phyloP scores from a whole-genome alignment of 1,284 basidiomycete species.

The Ustilago nuda region DNA sequence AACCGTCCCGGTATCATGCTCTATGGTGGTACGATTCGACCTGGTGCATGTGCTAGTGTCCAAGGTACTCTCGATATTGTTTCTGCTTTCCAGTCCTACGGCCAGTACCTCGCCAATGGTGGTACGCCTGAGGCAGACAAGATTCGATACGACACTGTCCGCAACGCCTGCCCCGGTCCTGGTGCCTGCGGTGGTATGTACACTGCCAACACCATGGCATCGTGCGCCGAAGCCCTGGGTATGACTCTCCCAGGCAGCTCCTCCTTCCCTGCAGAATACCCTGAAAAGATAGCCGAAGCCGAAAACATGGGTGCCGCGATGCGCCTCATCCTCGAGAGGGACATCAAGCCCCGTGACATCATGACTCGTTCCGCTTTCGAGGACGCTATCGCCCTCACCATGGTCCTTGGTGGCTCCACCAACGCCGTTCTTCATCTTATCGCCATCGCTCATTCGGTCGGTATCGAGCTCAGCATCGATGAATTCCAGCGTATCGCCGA shows the following conservation, averaged over 20 bases:
- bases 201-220: conserved; percentile 69
- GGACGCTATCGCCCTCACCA: conserved; percentile 67
- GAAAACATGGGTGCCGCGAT: conserved; percentile 61
- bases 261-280: conserved; percentile 67
- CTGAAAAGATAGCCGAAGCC: conserved; percentile 65
- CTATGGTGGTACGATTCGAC: conserved; percentile 68
- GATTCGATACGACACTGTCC: conserved; percentile 65
- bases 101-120: conserved; percentile 66
- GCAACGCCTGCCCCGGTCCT: conserved; percentile 66
- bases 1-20: conserved; percentile 69
- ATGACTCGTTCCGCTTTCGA: conserved; percentile 66
- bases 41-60: conserved; percentile 58
- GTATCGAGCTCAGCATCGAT: conserved; percentile 62
- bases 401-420: conserved; percentile 67
- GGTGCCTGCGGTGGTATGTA: conserved; percentile 70
- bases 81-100: conserved; percentile 68
- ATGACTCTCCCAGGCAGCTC: conserved; percentile 68
- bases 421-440: conserved; percentile 68
- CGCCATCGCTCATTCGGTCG: conserved; percentile 67
- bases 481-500: conserved; percentile 68
- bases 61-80: conserved; percentile 66
- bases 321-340: conserved; percentile 66
- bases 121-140: conserved; percentile 64
- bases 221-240: conserved; percentile 66
- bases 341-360: conserved; percentile 67